Conservation (phyloP, 495 filamentous ascomycete species). For the Xylaria longipes region DNA sequence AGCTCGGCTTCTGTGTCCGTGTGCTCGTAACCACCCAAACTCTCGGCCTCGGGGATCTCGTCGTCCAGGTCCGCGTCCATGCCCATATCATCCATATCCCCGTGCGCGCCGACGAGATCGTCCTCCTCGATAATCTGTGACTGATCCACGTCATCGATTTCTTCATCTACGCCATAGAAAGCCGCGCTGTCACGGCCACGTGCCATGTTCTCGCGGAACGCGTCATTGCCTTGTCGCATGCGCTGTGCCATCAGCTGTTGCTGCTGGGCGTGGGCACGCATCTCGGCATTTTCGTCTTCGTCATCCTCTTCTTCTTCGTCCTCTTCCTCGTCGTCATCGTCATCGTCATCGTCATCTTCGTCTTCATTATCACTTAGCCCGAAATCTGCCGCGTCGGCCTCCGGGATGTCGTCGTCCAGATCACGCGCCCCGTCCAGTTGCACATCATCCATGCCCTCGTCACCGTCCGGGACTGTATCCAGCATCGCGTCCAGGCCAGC, state of each 20-base stretch:
- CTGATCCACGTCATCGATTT: conserved; percentile 53
- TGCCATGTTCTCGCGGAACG: conserved; percentile 55
- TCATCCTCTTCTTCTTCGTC: conserved; percentile 43
- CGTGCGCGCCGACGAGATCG: conserved; percentile 45
- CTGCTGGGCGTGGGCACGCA: conserved; percentile 39
- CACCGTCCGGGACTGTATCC: conserved; percentile 35
- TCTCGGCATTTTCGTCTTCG: conserved; percentile 41
- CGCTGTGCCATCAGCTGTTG: conserved; percentile 50
- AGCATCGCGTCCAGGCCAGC: conserved; percentile 28
- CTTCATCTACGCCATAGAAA: conserved; percentile 53
- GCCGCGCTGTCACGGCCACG: conserved; percentile 48
- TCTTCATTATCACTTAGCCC: conserved; percentile 52
- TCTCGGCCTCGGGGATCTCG: conserved; percentile 68
- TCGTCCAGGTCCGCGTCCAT: conserved; percentile 69
- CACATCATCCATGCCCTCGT: conserved; percentile 45
- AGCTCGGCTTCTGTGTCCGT: conserved; percentile 84
- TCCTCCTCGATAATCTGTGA: conserved; percentile 61
- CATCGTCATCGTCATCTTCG: conserved; percentile 51
- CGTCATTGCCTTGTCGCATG: conserved; percentile 50
- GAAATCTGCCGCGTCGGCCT: conserved; percentile 60
- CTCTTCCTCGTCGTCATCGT: conserved; percentile 40
- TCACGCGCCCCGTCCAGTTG: conserved; percentile 52
- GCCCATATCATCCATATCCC: conserved; percentile 52
- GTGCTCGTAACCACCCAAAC: conserved; percentile 69
- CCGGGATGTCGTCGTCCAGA: conserved; percentile 72